A percentile compares a stretch with the other conserved stretches of the same genome.
phyloP scores from a whole-genome alignment of 768 basidiomycete genomes.

The Chalciporus chontae region DNA sequence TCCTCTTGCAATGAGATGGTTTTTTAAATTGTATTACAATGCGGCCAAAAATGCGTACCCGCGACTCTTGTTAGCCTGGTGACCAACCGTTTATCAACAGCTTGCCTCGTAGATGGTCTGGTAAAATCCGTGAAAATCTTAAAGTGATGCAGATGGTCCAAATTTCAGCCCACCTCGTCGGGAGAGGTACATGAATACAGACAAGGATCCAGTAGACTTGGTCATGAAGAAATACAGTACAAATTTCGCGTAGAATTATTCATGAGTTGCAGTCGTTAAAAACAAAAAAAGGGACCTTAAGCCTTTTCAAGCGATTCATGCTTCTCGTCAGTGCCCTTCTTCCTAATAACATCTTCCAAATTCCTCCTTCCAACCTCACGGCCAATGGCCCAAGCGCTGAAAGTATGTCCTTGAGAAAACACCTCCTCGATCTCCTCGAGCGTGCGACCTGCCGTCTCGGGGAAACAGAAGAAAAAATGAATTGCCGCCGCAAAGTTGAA shows the following conservation, averaged over 20 bases:
- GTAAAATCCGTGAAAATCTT: too few species aligned
- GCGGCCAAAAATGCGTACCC: too few species aligned
- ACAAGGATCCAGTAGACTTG: too few species aligned
- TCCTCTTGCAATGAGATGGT: too few species aligned
- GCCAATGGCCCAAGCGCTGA: conserved; percentile 68
- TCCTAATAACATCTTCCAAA: conserved; percentile 43
- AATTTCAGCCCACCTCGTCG: too few species aligned
- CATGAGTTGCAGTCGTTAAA: not conserved
- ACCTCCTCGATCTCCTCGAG: conserved; percentile 81
- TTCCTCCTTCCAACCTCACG: conserved; percentile 61
- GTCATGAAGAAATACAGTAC: too few species aligned
- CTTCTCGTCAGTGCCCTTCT: conserved; percentile 13
- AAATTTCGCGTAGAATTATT: not conserved
- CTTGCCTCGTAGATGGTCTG: too few species aligned
- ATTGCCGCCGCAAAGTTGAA: conserved; percentile 73
- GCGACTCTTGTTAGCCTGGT: too few species aligned
- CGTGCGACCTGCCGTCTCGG: conserved; percentile 68
- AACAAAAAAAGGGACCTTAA: not conserved
- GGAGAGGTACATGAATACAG: too few species aligned
- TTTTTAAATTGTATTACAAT: too few species aligned
- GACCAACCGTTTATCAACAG: too few species aligned
- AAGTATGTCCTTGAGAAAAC: conserved; percentile 64
- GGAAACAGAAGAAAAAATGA: conserved; percentile 77
- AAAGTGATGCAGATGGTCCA: too few species aligned
- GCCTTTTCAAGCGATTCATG: conserved; percentile 4